Conservation (phyloP, 1,284 basidiomycete species). For the Ganoderma boninense region DNA sequence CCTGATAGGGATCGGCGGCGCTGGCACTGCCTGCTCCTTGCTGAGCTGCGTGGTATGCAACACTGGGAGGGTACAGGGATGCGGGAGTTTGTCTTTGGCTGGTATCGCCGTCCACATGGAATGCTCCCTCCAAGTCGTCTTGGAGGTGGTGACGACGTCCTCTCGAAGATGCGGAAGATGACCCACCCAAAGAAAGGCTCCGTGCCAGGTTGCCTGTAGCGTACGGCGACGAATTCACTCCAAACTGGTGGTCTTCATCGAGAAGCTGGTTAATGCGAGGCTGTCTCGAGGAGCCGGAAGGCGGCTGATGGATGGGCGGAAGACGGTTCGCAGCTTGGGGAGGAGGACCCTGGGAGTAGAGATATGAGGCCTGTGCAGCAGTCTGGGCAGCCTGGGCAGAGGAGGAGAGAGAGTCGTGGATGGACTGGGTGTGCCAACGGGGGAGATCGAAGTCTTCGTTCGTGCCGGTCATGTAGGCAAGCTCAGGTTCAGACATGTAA, state of each 20-base stretch:
- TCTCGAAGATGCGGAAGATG: constrained; percentile 41
- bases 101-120: constrained; percentile 57
- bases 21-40: constrained; percentile 28
- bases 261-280: constrained; percentile 70
- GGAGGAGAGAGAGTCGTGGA: constrained; percentile 68
- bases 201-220: constrained; percentile 61
- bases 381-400: constrained; percentile 67
- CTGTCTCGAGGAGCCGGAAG: constrained; percentile 55
- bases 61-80: constrained; percentile 67
- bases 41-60: constrained; percentile 60
- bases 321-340: constrained; percentile 52
- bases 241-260: constrained; percentile 64
- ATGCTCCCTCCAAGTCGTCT: constrained; percentile 79
- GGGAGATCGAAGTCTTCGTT: constrained; percentile 79
- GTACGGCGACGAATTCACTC: constrained; percentile 58
- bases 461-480: constrained; percentile 58
- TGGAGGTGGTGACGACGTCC: constrained; percentile 52
- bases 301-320: constrained; percentile 42
- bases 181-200: constrained; percentile 68
- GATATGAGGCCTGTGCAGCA: constrained; percentile 55
- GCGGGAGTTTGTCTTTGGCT: constrained; percentile 46
- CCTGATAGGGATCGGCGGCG: constrained; percentile 60
- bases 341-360: constrained; percentile 52
- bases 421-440: constrained; percentile 76
- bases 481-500: constrained; percentile 60